Base-by-base conservation (phyloP, 176 grass and related monocot genomes). In the Eragrostis nindensis region DNA sequence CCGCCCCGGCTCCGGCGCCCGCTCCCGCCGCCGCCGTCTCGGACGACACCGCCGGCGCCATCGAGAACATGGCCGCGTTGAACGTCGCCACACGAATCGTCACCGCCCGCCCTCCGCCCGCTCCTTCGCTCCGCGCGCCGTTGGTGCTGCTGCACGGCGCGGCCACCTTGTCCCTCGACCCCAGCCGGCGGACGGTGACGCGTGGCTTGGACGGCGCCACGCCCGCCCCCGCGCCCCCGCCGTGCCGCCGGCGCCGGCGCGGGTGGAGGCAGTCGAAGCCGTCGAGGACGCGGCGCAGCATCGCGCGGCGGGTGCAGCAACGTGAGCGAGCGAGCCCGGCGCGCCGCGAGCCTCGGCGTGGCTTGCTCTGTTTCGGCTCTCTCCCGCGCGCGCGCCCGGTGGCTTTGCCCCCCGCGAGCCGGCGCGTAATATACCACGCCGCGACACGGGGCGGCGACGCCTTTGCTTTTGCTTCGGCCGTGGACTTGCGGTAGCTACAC, bases 21-120 rank as follows among this genome's bases (percentile, higher is more conserved):
- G 85, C 74, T 1, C 70, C 90, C 2, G 56, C 0, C 2, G 56
- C 0, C 2, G 39, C 24, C 0, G 44, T 47, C 21, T 63, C 75
- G 1, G 73, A 7, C 13, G 79, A 47, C 77, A 93, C 86, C 39
- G 84, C 96, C 0, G 93, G 90, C 42, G 96, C 96, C 96, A 99
- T 99, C 11, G 90, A 95, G 87, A 99, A 99, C 90, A 99, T 91
- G 52, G 93, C 90, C 15, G 91, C 96, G 91, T 99, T 99, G 83
- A 99, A 95, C 16, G 96, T 93, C 72, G 93, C 96, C 60, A 99
- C 80, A 40, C 96, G 90, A 47, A 99, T 86, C 40, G 82, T 90
- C 18, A 79, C 83, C 50, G 62, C 45, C 36, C 67, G 77, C 18
- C 18, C 5, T 14, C 59, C 59, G 22, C 54, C 69, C 68, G 32